Conservation (phyloP, 495 filamentous ascomycete genomes). For the Rhizodiscina lignyota region DNA sequence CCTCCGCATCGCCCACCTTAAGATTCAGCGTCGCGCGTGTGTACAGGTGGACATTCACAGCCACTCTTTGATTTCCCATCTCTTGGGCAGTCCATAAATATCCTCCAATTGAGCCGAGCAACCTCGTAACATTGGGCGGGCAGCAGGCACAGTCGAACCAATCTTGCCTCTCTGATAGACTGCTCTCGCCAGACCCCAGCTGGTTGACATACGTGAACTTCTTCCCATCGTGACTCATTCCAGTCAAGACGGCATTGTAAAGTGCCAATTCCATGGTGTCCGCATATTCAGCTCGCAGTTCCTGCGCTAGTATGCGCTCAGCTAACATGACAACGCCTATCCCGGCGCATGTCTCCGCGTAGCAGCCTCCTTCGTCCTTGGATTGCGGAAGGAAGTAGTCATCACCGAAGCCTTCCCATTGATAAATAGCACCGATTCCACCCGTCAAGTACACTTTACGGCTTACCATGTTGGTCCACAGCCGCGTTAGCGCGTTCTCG, state of each 20-base stretch:
- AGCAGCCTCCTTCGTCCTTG: conserved; percentile 42
- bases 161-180: conserved; percentile 26
- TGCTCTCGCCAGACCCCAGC: conserved; percentile 31
- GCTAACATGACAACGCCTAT: conserved; percentile 46
- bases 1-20: conserved; percentile 17
- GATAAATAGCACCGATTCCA: conserved; percentile 39
- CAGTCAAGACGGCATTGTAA: conserved; percentile 42
- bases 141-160: conserved; percentile 44
- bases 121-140: conserved; percentile 37
- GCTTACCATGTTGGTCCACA: conserved; percentile 42
- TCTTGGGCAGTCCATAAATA: conserved; percentile 31
- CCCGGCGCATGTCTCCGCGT: conserved; percentile 43
- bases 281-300: conserved; percentile 33
- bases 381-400: conserved; percentile 40
- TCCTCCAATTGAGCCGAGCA: conserved; percentile 35
- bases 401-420: conserved; percentile 46
- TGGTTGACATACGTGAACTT: conserved; percentile 42
- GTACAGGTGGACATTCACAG: conserved; percentile 36
- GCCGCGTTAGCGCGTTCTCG: conserved; percentile 20
- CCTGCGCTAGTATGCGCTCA: conserved; percentile 30
- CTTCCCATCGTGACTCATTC: conserved; percentile 30
- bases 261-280: conserved; percentile 43
- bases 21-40: conserved; percentile 28
- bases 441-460: conserved; percentile 45
- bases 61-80: conserved; percentile 12